phyloP scores from a whole-genome alignment of 1,284 basidiomycete species.

The Cystobasidium pallidum region DNA sequence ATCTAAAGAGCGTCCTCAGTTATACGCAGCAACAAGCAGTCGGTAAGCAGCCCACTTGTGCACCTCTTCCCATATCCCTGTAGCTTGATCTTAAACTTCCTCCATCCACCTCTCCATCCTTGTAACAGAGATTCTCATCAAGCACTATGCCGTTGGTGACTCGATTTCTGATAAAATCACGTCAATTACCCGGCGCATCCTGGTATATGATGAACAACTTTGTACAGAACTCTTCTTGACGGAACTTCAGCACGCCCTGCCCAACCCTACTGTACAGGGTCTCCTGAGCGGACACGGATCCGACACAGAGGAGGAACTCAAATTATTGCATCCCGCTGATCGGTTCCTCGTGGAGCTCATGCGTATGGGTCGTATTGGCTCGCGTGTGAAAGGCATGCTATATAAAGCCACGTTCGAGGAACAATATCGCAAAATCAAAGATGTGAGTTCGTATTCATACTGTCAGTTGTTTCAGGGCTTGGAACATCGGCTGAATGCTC shows the following conservation, averaged over 20 bases:
- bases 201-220: conserved; percentile 79
- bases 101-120: too few relatives aligned
- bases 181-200: conserved; percentile 68
- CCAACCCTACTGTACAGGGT: conserved; percentile 57
- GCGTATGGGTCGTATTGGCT: conserved; percentile 87
- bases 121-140: conserved; percentile 44
- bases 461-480: too few relatives aligned
- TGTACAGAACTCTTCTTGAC: conserved; percentile 85
- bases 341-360: conserved; percentile 96
- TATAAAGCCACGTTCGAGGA: conserved; percentile 81
- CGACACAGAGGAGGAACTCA: conserved; percentile 82
- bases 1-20: conserved; percentile 54
- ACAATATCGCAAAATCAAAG: conserved; percentile 64
- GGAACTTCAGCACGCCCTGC: conserved; percentile 66
- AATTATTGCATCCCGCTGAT: conserved; percentile 87
- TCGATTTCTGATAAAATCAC: conserved; percentile 23
- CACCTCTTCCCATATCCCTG: too few relatives aligned
- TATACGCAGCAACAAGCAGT: conserved; percentile 46
- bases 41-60: conserved; percentile 46
- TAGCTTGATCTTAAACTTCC: too few relatives aligned
- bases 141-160: conserved; percentile 38
- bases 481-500: too few relatives aligned
- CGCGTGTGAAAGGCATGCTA: conserved; percentile 91
- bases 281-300: conserved; percentile 90
- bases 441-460: conserved; percentile 19